Conservation (phyloP, 2,329 filamentous ascomycete genomes). For the Penicillium vulpinum region DNA sequence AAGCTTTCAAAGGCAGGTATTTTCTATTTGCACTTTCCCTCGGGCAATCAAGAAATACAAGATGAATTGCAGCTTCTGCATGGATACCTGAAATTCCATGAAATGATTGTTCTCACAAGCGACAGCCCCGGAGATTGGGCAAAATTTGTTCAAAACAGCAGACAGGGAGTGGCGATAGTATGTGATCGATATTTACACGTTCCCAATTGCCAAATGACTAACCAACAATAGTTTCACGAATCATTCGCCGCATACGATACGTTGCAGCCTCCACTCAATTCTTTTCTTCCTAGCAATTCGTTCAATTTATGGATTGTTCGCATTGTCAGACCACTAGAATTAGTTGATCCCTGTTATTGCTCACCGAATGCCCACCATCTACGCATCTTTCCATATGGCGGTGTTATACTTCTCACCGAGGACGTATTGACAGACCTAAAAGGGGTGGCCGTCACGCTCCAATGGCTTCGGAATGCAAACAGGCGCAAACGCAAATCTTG, state of each 20-base stretch:
- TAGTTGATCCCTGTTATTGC: slow-evolving; percentile 16
- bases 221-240: slow-evolving; percentile 38
- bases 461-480: slow-evolving; percentile 35
- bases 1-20: slow-evolving; percentile 22
- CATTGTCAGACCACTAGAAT: slow-evolving; percentile 27
- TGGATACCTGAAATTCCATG: slow-evolving; percentile 28
- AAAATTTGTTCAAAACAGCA: slow-evolving; percentile 32
- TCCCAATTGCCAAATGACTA: background rate
- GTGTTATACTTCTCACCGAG: slow-evolving; percentile 43
- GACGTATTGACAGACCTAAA: slow-evolving; percentile 35
- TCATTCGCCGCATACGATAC: slow-evolving; percentile 32
- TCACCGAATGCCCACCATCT: slow-evolving; percentile 25
- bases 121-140: slow-evolving; percentile 36
- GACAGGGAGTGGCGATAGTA: slow-evolving; percentile 38
- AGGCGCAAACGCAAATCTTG: slow-evolving; percentile 32
- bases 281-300: slow-evolving; percentile 21
- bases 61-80: slow-evolving; percentile 29
- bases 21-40: slow-evolving; percentile 40
- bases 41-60: slow-evolving; percentile 13
- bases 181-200: slow-evolving; percentile 9
- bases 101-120: slow-evolving; percentile 31
- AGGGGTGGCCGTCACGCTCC: slow-evolving; percentile 34
- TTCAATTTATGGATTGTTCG: slow-evolving; percentile 41
- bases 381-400: slow-evolving; percentile 41
- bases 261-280: slow-evolving; percentile 27